Evolutionary conservation across 768 basidiomycete species (phyloP).

Genomic region (Coprinellus aureogranulatus): DNA sequence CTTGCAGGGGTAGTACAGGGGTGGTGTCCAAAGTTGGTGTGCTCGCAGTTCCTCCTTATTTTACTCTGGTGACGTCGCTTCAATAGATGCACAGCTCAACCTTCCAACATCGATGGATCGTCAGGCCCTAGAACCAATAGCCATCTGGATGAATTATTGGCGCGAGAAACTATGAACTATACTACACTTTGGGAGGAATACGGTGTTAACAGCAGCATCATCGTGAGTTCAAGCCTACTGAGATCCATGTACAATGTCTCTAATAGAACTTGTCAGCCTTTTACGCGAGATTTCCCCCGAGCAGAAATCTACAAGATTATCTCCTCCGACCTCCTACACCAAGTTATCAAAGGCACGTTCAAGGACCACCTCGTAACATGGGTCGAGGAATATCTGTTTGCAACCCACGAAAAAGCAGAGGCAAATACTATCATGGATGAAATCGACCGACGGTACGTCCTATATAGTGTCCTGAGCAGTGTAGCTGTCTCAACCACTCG

Average conservation of each 20-base stretch:
- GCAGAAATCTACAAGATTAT: slow-evolving; percentile 35
- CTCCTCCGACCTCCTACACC: slow-evolving; percentile 33
- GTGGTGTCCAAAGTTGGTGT: slow-evolving; percentile 14
- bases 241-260: too few species aligned
- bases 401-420: slow-evolving; percentile 13
- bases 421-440: slow-evolving; percentile 25
- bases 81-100: slow-evolving; percentile 5
- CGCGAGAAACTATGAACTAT: neutral
- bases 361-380: slow-evolving; percentile 42
- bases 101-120: neutral
- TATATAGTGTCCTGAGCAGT: neutral
- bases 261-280: slow-evolving; percentile 20
- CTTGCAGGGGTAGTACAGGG: slow-evolving; percentile 15
- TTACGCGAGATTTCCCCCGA: slow-evolving; percentile 27
- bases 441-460: slow-evolving; percentile 4
- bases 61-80: too few species aligned
- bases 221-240: neutral
- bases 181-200: slow-evolving; percentile 8
- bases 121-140: neutral
- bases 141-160: neutral
- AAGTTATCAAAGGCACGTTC: slow-evolving; percentile 39
- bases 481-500: too few species aligned
- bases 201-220: slow-evolving; percentile 3
- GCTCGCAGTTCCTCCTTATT: too few species aligned
- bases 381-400: slow-evolving; percentile 28